These are phyloP conservation scores for Trichoderma erinaceum DNA, from an alignment of 495 filamentous ascomycete species.

Conservation along the genomic window DNA sequence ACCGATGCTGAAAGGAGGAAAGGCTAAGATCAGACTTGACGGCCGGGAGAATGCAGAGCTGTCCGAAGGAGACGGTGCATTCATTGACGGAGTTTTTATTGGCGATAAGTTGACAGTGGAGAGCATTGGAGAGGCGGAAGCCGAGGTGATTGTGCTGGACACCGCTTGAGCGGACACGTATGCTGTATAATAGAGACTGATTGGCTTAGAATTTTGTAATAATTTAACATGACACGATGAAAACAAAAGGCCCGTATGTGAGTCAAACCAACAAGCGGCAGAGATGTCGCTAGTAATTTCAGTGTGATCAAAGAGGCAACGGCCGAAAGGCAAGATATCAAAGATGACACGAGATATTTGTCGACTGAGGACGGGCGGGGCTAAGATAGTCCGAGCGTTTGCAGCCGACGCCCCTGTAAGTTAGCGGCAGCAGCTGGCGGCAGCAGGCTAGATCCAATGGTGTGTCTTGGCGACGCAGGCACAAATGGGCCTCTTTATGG, in stretches of 20 bases:
- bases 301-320: background rate
- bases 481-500: background rate
- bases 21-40: constrained; percentile 57
- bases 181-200: background rate
- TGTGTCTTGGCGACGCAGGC: constrained; percentile 10
- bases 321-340: background rate
- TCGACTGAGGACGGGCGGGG: background rate
- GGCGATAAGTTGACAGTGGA: constrained; percentile 57
- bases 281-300: background rate
- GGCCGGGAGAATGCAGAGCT: constrained; percentile 56
- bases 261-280: constrained; percentile 3
- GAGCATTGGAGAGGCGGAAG: constrained; percentile 59
- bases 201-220: background rate
- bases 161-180: constrained; percentile 29
- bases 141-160: constrained; percentile 62
- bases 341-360: background rate
- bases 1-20: constrained; percentile 67
- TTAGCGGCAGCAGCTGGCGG: too few relatives aligned
- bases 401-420: background rate
- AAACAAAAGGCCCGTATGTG: constrained; percentile 10
- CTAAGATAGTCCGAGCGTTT: background rate
- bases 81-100: constrained; percentile 49
- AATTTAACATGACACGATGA: background rate
- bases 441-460: background rate
- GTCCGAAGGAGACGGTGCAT: constrained; percentile 69